These are phyloP conservation scores for Austroboletus olivaceoglutinosus DNA, from an alignment of 1,284 basidiomycete species.

Conservation along the genomic window DNA sequence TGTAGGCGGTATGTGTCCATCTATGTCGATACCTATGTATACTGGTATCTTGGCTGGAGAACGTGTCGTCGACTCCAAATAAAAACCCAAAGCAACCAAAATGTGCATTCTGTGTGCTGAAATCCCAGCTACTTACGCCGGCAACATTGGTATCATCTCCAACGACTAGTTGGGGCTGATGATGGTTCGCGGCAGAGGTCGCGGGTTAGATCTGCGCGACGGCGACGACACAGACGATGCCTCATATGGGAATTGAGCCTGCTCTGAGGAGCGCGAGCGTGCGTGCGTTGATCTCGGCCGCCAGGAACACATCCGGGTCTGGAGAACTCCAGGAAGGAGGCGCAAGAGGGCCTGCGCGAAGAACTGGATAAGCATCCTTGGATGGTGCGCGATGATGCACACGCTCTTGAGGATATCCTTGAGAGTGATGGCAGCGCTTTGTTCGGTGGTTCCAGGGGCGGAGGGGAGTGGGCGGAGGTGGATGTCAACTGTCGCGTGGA, in stretches of 20 bases:
- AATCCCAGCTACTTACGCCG: no score
- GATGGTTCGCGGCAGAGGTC: conserved; percentile 10
- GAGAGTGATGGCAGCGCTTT: conserved; percentile 51
- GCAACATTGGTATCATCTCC: conserved; percentile 31
- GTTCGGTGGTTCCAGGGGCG: conserved; percentile 65
- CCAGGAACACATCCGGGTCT: conserved; percentile 36
- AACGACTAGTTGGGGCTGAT: conserved; percentile 36
- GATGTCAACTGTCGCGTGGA: no score
- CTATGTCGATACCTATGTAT: neutral
- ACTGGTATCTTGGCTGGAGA: neutral
- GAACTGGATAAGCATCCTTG: conserved; percentile 68
- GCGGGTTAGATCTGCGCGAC: conserved; percentile 41
- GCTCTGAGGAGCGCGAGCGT: conserved; percentile 65
- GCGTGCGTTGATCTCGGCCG: conserved; percentile 67
- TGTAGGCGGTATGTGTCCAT: conserved; percentile 1
- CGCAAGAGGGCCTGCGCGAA: conserved; percentile 56
- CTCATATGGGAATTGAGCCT: conserved; percentile 66
- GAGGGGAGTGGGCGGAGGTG: conserved; percentile 62
- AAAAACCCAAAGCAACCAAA: conserved; percentile 66
- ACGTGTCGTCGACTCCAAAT: conserved; percentile 40
- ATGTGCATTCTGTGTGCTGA: neutral
- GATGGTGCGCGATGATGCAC: conserved; percentile 59
- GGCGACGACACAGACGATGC: conserved; percentile 64
- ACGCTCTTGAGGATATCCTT: conserved; percentile 56
- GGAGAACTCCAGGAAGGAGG: neutral